Evolutionary conservation across 495 filamentous ascomycete genomes (phyloP).

Genomic region (Copromyces sp.): DNA sequence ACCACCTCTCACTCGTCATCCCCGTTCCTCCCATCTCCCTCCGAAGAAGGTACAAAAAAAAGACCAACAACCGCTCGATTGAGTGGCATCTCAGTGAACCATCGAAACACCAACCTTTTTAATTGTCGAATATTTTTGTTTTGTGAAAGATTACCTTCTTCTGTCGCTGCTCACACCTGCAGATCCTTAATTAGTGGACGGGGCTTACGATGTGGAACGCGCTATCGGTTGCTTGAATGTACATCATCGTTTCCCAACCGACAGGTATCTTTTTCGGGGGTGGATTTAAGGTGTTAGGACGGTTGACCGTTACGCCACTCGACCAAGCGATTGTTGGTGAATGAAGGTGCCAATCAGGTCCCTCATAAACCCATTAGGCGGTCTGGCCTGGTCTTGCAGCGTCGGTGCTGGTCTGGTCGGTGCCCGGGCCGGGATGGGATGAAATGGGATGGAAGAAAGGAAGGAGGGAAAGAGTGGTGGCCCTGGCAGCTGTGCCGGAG

Average conservation of each 20-base stretch:
- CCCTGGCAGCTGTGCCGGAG: not conserved
- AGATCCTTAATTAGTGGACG: not conserved
- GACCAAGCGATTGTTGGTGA: not conserved
- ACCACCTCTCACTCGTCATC: not conserved
- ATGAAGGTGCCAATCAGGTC: not conserved
- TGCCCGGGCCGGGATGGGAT: too few species aligned
- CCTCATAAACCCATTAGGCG: not conserved
- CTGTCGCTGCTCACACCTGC: not conserved
- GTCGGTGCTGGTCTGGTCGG: too few species aligned
- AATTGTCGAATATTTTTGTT: not conserved
- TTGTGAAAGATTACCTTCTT: not conserved
- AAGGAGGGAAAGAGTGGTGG: not conserved
- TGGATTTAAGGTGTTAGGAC: not conserved
- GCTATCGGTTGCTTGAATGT: not conserved
- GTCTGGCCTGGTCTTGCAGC: not conserved
- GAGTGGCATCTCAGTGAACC: not conserved
- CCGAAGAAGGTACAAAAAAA: not conserved
- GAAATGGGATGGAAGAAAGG: not conserved
- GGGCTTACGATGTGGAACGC: not conserved
- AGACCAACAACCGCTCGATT: not conserved
- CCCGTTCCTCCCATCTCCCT: not conserved
- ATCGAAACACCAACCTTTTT: not conserved
- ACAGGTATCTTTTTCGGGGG: not conserved
- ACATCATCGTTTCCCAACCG: not conserved
- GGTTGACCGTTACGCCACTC: not conserved